phyloP scores from a whole-genome alignment of 495 filamentous ascomycete genomes.

The Trichoderma gamsii region DNA sequence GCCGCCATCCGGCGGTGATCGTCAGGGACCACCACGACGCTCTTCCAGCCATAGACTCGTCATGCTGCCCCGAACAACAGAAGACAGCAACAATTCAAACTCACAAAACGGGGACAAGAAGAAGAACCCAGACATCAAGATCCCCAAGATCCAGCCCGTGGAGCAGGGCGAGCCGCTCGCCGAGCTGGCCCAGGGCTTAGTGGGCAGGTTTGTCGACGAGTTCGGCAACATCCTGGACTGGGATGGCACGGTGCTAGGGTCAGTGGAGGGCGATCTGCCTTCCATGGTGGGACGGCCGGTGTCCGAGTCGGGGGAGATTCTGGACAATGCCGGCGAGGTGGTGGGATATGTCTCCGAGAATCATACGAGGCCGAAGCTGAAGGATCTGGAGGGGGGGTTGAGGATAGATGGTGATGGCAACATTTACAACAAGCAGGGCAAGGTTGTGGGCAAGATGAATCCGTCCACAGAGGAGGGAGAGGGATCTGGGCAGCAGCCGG shows the following conservation, averaged over 20 bases:
- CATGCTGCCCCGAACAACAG: not conserved
- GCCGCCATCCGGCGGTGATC: conserved; percentile 3
- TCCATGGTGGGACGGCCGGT: conserved; percentile 40
- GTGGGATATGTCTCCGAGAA: conserved; percentile 44
- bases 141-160: conserved; percentile 14
- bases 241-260: conserved; percentile 38
- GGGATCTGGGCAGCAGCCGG: not conserved
- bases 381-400: conserved; percentile 35
- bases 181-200: conserved; percentile 50
- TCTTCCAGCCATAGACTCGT: conserved; percentile 6
- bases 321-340: conserved; percentile 39
- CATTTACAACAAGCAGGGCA: conserved; percentile 37
- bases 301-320: conserved; percentile 38
- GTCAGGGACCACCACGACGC: conserved; percentile 3
- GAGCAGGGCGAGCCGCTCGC: conserved; percentile 13
- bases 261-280: conserved; percentile 41
- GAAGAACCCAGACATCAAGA: not conserved
- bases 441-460: conserved; percentile 41
- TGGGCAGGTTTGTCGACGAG: conserved; percentile 66
- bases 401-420: conserved; percentile 42
- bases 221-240: conserved; percentile 70
- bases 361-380: conserved; percentile 23
- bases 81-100: not conserved
- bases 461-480: conserved; percentile 28
- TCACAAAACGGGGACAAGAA: not conserved